These are phyloP conservation scores for Candida ortonii DNA, from an alignment of 805 yeast species.

Conservation along the genomic window DNA sequence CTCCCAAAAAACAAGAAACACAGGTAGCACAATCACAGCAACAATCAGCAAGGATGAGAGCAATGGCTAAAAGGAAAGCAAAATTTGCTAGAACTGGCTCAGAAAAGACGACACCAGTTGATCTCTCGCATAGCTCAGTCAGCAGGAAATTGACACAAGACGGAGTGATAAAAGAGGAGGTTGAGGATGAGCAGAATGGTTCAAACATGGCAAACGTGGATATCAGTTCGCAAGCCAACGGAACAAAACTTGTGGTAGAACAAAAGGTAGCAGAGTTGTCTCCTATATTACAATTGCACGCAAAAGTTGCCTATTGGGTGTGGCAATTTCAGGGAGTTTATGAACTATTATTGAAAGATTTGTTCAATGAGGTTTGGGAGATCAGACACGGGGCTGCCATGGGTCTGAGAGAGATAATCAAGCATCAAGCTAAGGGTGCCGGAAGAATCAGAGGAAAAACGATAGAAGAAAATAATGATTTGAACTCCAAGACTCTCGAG, in stretches of 20 bases:
- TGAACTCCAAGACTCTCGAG: constrained; percentile 72
- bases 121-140: constrained; percentile 68
- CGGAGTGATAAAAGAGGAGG: constrained; percentile 31
- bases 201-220: constrained; percentile 34
- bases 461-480: constrained; percentile 55
- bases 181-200: constrained; percentile 18
- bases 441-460: constrained; percentile 73
- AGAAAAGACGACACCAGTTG: constrained; percentile 50
- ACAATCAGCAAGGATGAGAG: constrained; percentile 77
- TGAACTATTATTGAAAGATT: constrained; percentile 72
- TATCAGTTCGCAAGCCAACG: constrained; percentile 76
- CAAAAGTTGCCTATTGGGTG: constrained; percentile 66
- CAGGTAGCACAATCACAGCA: constrained; percentile 14
- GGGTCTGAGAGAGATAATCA: constrained; percentile 83
- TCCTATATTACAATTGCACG: constrained; percentile 67
- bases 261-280: constrained; percentile 62
- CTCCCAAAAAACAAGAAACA: constrained; percentile 8
- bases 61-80: constrained; percentile 91
- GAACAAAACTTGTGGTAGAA: constrained; percentile 81
- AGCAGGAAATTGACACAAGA: constrained; percentile 51
- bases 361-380: constrained; percentile 90
- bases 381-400: constrained; percentile 92
- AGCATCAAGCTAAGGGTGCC: constrained; percentile 79
- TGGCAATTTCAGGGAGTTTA: constrained; percentile 96
- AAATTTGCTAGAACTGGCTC: constrained; percentile 60